These are phyloP conservation scores for Arthrobotrys megalospora DNA, from an alignment of 2,329 filamentous ascomycete species.

Conservation along the genomic window DNA sequence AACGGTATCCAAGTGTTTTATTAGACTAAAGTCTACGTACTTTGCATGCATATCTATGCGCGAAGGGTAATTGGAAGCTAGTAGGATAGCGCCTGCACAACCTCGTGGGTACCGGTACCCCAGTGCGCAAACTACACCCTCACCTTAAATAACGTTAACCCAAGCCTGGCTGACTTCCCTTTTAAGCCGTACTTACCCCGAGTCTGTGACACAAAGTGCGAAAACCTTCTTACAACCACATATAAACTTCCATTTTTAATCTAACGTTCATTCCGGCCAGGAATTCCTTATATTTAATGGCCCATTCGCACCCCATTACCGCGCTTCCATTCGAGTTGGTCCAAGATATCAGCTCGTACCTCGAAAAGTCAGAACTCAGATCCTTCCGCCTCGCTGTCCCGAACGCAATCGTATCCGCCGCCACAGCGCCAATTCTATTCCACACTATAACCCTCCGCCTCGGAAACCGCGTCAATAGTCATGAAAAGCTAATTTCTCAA, in stretches of 20 bases:
- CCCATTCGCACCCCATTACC: not conserved
- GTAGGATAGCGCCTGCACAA: too few species aligned
- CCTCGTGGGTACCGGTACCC: too few species aligned
- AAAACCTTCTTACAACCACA: conserved; percentile 1
- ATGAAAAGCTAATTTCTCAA: not conserved
- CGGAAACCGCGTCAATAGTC: not conserved
- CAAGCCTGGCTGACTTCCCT: not conserved
- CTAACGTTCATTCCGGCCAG: not conserved
- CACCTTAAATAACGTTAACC: too few species aligned
- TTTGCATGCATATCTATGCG: too few species aligned
- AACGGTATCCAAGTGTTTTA: too few species aligned
- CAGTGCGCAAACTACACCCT: too few species aligned
- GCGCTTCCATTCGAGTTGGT: not conserved
- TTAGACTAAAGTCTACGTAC: too few species aligned
- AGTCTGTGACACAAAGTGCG: not conserved
- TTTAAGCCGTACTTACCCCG: not conserved
- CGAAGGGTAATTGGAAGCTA: too few species aligned
- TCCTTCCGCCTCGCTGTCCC: not conserved
- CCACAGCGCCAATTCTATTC: not conserved
- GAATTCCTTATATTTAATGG: too few species aligned
- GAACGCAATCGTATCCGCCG: not conserved
- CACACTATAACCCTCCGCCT: not conserved
- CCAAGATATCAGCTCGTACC: not conserved
- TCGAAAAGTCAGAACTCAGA: not conserved
- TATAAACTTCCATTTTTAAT: not conserved